A percentile compares a stretch with the other conserved stretches of the same genome.
Evolutionary conservation across 2,329 filamentous ascomycete genomes (phyloP).

Genomic region (Thelonectria olida): DNA sequence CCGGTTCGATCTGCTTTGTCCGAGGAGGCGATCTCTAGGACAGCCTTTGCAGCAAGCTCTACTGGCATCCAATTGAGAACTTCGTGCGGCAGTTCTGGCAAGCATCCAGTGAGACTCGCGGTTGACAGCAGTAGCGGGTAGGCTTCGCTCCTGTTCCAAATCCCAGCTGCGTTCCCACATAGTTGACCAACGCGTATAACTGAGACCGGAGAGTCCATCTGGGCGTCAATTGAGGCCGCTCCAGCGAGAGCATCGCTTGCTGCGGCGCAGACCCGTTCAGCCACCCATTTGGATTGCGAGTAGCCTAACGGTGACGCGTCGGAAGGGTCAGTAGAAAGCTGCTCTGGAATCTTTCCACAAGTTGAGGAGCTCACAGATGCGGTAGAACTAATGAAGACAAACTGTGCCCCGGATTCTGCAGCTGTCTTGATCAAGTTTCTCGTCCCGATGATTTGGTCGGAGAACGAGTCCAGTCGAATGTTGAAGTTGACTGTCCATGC

Average conservation of each 20-base stretch:
- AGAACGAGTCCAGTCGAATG: constrained; percentile 59
- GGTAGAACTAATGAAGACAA: constrained; percentile 62
- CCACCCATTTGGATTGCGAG: constrained; percentile 52
- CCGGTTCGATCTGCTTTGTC: neutral
- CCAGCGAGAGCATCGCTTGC: constrained; percentile 42
- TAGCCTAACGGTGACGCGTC: constrained; percentile 52
- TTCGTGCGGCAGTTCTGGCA: constrained; percentile 31
- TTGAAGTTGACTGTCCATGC: constrained; percentile 68
- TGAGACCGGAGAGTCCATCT: constrained; percentile 12
- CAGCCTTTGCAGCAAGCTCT: constrained; percentile 52
- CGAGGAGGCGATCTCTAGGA: constrained; percentile 46
- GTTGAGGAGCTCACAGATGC: constrained; percentile 51
- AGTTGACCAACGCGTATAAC: constrained; percentile 61
- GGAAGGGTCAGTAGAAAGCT: constrained; percentile 15
- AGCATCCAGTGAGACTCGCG: constrained; percentile 50
- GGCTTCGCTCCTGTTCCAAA: constrained; percentile 62
- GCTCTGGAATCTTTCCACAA: constrained; percentile 45
- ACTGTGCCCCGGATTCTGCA: constrained; percentile 38
- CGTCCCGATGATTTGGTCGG: constrained; percentile 56
- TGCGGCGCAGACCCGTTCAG: constrained; percentile 48
- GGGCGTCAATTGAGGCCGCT: neutral
- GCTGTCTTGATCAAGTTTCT: constrained; percentile 52
- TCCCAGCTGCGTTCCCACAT: constrained; percentile 56
- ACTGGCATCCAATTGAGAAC: constrained; percentile 60
- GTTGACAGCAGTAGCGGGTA: constrained; percentile 62